Base-by-base conservation (phyloP, 2,329 filamentous ascomycete genomes). In the Cladophialophora psammophila region DNA sequence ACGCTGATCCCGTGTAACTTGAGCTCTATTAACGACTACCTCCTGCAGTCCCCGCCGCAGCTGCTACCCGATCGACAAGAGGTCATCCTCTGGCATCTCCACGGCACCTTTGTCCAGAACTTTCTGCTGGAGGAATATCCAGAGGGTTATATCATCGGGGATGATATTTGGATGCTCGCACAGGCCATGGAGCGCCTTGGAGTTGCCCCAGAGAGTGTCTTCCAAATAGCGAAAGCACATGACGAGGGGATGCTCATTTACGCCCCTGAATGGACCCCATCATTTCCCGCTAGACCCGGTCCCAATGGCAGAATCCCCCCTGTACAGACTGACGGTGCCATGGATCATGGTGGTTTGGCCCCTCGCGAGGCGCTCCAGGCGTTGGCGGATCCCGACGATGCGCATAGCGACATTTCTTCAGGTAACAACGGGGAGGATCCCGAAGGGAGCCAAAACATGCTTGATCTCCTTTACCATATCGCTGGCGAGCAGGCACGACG, bases 401-500 rank as follows among this genome's bases (percentile, higher is more conserved):
- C 77, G 63, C 75, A 82, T 13, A 81, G 81, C 32, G 63, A 69
- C 62, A 81, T 81, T 9, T 82, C 79, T 78, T 75, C 79, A 18
- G 77, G 57, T 15, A 70, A 80, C 61, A 78, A 81, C 48, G 81
- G 82, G 40, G 75, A 71, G 12, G 68, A 72, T 55, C 60, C 68
- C 6, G 69, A 78, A 8, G 82, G 85, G 66, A 92, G 91, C 6
- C 91, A 95, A 74, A 94, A 93, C 67, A 88, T 96, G 57, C 90
- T 96, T 54, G 92, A 89, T 69, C 83, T 97, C 1, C 84, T 98
- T 0, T 98, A 97, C 76, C 88, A 94, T 66, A 96, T 98, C 55
- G 96, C 94, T 0, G 94, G 97, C 78, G 93, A 98, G 72, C 94
- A 97, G 76, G 93, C 94, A 1, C 88, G 90, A 64, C 86, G 92